A percentile compares a stretch with the other conserved stretches of the same genome.
These are phyloP conservation scores for Psilocybe mexicana DNA, from an alignment of 1,284 basidiomycete genomes.

Conservation along the genomic window DNA sequence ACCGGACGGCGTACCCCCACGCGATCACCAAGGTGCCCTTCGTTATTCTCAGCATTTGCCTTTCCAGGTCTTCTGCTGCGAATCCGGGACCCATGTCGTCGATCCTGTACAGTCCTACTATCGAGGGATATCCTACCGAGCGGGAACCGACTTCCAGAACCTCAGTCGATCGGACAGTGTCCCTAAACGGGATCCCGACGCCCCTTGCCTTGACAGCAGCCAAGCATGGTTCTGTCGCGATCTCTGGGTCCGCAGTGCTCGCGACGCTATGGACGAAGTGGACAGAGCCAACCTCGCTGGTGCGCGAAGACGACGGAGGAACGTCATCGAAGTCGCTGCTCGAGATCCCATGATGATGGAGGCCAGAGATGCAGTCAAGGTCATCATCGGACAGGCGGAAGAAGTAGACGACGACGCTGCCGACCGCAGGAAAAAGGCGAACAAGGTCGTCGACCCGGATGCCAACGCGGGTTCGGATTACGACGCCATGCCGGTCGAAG, in stretches of 20 bases:
- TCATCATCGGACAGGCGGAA: conserved; percentile 31
- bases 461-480: conserved; percentile 86
- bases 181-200: conserved; percentile 68
- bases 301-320: conserved; percentile 23
- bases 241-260: conserved; percentile 84
- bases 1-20: conserved; percentile 87
- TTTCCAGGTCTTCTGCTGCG: conserved; percentile 97
- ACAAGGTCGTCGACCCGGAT: conserved; percentile 54
- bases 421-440: conserved; percentile 34
- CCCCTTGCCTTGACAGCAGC: conserved; percentile 87
- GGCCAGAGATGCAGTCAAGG: conserved; percentile 30
- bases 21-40: conserved; percentile 75
- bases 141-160: conserved; percentile 80
- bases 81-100: conserved; percentile 92
- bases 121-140: conserved; percentile 79
- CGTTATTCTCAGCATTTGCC: conserved; percentile 90
- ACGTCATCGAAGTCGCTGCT: conserved; percentile 37
- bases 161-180: conserved; percentile 59
- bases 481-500: conserved; percentile 82
- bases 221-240: conserved; percentile 97
- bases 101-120: conserved; percentile 95
- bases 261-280: conserved; percentile 64
- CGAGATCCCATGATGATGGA: conserved; percentile 38
- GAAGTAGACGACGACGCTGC: conserved; percentile 34
- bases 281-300: conserved; percentile 39